A percentile compares a stretch with the other conserved stretches of the same genome.
Conservation (phyloP, 257 asterid genomes). For the Solanum gandarillasii region DNA sequence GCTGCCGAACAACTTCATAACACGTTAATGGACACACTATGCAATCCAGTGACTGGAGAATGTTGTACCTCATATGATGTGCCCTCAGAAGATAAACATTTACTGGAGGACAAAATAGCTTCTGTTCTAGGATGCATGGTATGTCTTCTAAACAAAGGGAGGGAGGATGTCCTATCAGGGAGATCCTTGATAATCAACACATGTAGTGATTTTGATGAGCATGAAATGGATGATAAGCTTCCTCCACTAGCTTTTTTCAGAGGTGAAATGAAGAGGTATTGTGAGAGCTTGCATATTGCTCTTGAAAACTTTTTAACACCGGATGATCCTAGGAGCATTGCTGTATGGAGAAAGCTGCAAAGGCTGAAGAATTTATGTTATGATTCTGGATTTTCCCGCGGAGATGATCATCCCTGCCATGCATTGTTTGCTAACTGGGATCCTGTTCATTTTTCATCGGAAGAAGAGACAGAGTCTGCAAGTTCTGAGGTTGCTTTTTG, state of each 20-base stretch:
- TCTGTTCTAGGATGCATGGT: constrained; percentile 98
- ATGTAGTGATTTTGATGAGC: constrained; percentile 45
- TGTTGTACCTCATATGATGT: constrained; percentile 76
- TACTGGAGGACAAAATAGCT: constrained; percentile 80
- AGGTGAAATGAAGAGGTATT: constrained; percentile 92
- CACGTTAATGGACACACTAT: constrained; percentile 76
- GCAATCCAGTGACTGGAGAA: constrained; percentile 91
- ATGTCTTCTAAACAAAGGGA: constrained; percentile 83
- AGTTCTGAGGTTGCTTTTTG: constrained; percentile 58
- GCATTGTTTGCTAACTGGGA: constrained; percentile 85
- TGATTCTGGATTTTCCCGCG: constrained; percentile 84
- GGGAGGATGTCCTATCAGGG: constrained; percentile 80
- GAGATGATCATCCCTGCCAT: constrained; percentile 60
- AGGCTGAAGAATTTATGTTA: constrained; percentile 72
- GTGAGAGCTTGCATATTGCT: constrained; percentile 91
- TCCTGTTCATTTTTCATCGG: constrained; percentile 48
- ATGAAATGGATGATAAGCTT: constrained; percentile 44
- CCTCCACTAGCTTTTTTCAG: constrained; percentile 92
- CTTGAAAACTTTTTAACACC: constrained; percentile 69
- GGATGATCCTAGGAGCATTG: constrained; percentile 54
- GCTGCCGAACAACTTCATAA: constrained; percentile 86
- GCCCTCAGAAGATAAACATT: constrained; percentile 68
- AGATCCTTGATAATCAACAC: constrained; percentile 52
- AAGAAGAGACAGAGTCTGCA: constrained; percentile 30
- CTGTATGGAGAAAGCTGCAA: constrained; percentile 87